These are phyloP conservation scores for Blastobotrys terrestris DNA, from an alignment of 805 yeast genomes.

Conservation along the genomic window DNA sequence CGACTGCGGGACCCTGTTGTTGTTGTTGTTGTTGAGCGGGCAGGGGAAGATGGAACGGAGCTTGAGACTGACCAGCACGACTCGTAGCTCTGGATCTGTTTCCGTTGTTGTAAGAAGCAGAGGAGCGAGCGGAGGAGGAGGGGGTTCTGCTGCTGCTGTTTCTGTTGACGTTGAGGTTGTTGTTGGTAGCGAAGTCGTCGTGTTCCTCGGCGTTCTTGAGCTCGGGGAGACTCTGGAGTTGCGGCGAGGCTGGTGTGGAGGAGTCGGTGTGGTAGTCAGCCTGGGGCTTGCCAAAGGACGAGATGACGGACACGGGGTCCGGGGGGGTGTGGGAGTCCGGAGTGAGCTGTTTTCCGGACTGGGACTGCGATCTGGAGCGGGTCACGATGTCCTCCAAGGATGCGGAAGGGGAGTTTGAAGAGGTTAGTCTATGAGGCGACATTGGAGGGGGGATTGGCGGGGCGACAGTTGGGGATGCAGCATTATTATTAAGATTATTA, in stretches of 20 bases:
- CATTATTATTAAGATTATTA: not conserved
- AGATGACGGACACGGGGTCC: not conserved
- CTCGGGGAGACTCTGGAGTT: conserved; percentile 8
- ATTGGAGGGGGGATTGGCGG: not conserved
- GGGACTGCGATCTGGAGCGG: not conserved
- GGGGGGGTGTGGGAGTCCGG: not conserved
- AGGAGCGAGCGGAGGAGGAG: conserved; percentile 12
- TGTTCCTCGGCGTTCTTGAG: not conserved
- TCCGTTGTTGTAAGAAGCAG: conserved; percentile 9
- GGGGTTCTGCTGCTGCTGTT: too few species aligned
- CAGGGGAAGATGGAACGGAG: conserved; percentile 6
- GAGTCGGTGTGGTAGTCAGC: too few species aligned
- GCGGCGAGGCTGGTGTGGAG: conserved; percentile 3
- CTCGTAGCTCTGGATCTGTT: conserved; percentile 17
- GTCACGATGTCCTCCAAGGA: not conserved
- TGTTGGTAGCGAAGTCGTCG: conserved; percentile 1
- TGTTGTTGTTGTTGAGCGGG: conserved; percentile 3
- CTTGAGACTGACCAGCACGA: conserved; percentile 16
- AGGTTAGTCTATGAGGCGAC: not conserved
- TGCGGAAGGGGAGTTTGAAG: not conserved
- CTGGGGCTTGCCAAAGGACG: not conserved
- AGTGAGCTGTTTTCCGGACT: not conserved
- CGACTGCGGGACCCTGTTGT: conserved; percentile 1
- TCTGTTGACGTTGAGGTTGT: not conserved
- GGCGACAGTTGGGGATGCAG: not conserved